phyloP scores from a whole-genome alignment of 2,329 filamentous ascomycete genomes.

The Xylaria multiplex region DNA sequence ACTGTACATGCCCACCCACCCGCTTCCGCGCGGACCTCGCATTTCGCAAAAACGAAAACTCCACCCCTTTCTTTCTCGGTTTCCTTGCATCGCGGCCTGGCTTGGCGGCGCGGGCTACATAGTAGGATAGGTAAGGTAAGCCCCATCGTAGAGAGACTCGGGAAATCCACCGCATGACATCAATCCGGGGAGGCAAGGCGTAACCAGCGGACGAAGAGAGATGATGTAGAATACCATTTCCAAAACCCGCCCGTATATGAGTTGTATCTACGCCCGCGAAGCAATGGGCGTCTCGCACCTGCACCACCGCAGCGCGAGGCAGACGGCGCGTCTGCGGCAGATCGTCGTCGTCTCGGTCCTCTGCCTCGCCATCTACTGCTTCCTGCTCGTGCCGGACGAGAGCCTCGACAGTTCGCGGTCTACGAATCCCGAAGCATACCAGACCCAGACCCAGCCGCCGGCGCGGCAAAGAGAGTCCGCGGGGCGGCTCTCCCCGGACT shows the following conservation, averaged over 20 bases:
- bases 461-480: not conserved
- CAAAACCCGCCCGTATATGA: not conserved
- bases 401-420: slow-evolving; percentile 38
- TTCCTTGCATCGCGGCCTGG: not conserved
- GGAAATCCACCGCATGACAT: slow-evolving; percentile 3
- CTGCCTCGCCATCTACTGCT: slow-evolving; percentile 47
- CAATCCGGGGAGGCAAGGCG: not conserved
- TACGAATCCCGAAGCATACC: slow-evolving; percentile 26
- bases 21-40: slow-evolving; percentile 12
- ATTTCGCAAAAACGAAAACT: slow-evolving; percentile 8
- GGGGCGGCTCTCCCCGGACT: slow-evolving; percentile 23
- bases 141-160: too few species aligned
- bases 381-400: slow-evolving; percentile 41
- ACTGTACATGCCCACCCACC: not conserved
- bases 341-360: slow-evolving; percentile 44
- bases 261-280: not conserved
- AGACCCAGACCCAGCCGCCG: slow-evolving; percentile 1
- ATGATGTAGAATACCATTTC: slow-evolving; percentile 18
- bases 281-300: slow-evolving; percentile 29
- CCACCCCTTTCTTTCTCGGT: slow-evolving; percentile 23
- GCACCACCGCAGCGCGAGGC: slow-evolving; percentile 29
- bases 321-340: slow-evolving; percentile 44
- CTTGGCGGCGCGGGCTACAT: slow-evolving; percentile 25
- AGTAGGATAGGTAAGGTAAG: not conserved
- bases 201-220: not conserved